phyloP scores from a whole-genome alignment of 2,329 filamentous ascomycete species.

The Hypocreales sp. region DNA sequence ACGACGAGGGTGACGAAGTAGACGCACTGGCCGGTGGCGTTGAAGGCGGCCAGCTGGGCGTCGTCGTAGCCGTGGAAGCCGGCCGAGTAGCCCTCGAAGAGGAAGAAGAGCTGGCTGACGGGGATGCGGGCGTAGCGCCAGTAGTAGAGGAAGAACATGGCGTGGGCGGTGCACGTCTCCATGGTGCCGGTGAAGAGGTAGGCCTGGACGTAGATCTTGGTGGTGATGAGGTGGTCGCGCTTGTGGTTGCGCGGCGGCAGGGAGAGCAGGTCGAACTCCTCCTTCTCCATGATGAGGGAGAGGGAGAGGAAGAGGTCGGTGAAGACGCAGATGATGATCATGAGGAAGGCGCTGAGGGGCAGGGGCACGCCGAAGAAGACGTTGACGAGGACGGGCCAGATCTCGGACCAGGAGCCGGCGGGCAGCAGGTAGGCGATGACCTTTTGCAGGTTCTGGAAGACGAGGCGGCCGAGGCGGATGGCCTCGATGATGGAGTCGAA shows the following conservation, averaged over 20 bases:
- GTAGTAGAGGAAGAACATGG: slow-evolving; percentile 40
- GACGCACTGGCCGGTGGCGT: slow-evolving; percentile 31
- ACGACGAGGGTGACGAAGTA: slow-evolving; percentile 40
- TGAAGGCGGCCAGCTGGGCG: slow-evolving; percentile 29
- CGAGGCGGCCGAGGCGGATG: slow-evolving; percentile 28
- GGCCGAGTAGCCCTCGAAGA: slow-evolving; percentile 29
- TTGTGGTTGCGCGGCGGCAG: slow-evolving; percentile 33
- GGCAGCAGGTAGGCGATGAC: slow-evolving; percentile 30
- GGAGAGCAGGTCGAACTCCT: slow-evolving; percentile 35
- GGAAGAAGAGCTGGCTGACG: slow-evolving; percentile 29
- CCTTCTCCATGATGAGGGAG: slow-evolving; percentile 37
- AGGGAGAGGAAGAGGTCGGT: slow-evolving; percentile 36
- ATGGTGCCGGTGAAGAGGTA: slow-evolving; percentile 37
- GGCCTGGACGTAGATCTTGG: slow-evolving; percentile 32
- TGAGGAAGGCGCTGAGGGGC: slow-evolving; percentile 34
- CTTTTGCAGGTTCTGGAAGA: slow-evolving; percentile 25
- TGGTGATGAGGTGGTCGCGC: slow-evolving; percentile 34
- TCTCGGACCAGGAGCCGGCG: slow-evolving; percentile 38
- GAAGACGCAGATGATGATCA: slow-evolving; percentile 43
- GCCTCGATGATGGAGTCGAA: slow-evolving; percentile 57
- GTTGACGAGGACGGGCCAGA: slow-evolving; percentile 40
- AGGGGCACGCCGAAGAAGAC: slow-evolving; percentile 39
- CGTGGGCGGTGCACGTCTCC: slow-evolving; percentile 31
- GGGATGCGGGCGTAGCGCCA: slow-evolving; percentile 31
- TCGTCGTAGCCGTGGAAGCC: slow-evolving; percentile 32